A percentile compares a stretch with the other conserved stretches of the same genome.
Evolutionary conservation across 805 yeast genomes (phyloP).

Genomic region (Yamadazyma sp.): DNA sequence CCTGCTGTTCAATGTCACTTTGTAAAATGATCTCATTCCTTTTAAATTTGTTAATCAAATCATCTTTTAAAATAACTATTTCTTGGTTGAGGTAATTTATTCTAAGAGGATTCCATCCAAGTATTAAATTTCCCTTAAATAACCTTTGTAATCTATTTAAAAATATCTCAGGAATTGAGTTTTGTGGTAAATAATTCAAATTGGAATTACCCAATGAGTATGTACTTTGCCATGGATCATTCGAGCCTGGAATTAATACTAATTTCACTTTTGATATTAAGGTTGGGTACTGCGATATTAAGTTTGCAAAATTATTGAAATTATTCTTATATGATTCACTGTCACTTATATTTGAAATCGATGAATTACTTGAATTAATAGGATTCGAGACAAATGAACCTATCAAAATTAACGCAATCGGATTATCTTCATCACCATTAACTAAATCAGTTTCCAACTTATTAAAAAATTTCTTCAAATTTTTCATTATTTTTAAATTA

Average conservation of each 20-base stretch:
- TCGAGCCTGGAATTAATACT: constrained; percentile 80
- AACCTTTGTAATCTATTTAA: constrained; percentile 60
- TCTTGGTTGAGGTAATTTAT: constrained; percentile 82
- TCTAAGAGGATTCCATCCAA: constrained; percentile 73
- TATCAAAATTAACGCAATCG: constrained; percentile 68
- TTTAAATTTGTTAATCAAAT: constrained; percentile 65
- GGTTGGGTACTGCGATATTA: constrained; percentile 57
- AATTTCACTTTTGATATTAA: constrained; percentile 54
- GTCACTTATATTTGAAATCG: constrained; percentile 45
- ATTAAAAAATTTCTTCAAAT: constrained; percentile 59
- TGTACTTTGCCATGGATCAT: constrained; percentile 90
- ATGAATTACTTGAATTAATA: constrained; percentile 53
- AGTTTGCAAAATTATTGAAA: constrained; percentile 71
- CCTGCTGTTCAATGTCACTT: constrained; percentile 25
- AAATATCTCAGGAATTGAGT: constrained; percentile 67
- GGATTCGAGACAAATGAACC: constrained; percentile 80
- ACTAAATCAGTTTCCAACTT: constrained; percentile 37
- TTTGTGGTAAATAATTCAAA: constrained; percentile 53
- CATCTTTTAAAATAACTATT: constrained; percentile 70
- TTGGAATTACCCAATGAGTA: constrained; percentile 54
- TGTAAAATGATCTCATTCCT: constrained; percentile 64
- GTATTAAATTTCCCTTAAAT: constrained; percentile 25
- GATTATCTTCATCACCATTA: constrained; percentile 37
- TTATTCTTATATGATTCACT: constrained; percentile 58
- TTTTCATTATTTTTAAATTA: constrained; percentile 54